Base-by-base conservation (phyloP, 305 asterid species). In the Fraxinus xanthoxyloides region DNA sequence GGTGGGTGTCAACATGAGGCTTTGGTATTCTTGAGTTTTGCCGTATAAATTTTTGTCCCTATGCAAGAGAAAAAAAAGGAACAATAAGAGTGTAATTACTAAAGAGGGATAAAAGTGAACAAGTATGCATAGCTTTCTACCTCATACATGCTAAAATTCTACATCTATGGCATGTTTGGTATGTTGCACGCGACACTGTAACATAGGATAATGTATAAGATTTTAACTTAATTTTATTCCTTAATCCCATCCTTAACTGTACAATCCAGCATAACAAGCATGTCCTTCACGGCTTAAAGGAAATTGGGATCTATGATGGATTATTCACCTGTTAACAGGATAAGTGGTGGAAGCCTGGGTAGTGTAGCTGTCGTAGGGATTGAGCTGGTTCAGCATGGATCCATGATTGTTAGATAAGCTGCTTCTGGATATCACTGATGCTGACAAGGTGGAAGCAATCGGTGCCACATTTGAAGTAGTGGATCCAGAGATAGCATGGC, bases 401-500 rank as follows among this genome's bases (percentile, higher is more conserved):
- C 89, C 85, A 40, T 84, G 84, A 85, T 87, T 84, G 87, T 82
- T 89, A 84, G 92, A 81, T 38, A 87, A 79, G 7, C 79, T 79
- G 90, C 90, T 84, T 85, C 87, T 85, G 79, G 97, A 88, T 59
- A 88, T 83, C 87, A 87, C 84, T 30, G 89, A 65, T 72, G 90
- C 89, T 72, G 93, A 82, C 56, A 93, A 84, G 70, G 96, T 81
- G 81, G 91, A 85, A 86, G 92, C 90, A 75, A 79, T 65, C 21
- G 91, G 85, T 72, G 90, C 87, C 85, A 90, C 89, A 83, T 91
- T 90, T 38, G 93, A 63, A 54, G 89, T 77, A 84, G 91, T 79
- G 87, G 98, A 84, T 82, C 93, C 95, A 80, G 97, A 86, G 72
- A 84, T 85, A 87, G 93, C 89, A 82, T 90, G 99, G 95, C 94